Evolutionary conservation across 2,329 filamentous ascomycete species (phyloP), one percentile per base, ranked within the genome.

Genomic region (Pseudocercospora musae): DNA sequence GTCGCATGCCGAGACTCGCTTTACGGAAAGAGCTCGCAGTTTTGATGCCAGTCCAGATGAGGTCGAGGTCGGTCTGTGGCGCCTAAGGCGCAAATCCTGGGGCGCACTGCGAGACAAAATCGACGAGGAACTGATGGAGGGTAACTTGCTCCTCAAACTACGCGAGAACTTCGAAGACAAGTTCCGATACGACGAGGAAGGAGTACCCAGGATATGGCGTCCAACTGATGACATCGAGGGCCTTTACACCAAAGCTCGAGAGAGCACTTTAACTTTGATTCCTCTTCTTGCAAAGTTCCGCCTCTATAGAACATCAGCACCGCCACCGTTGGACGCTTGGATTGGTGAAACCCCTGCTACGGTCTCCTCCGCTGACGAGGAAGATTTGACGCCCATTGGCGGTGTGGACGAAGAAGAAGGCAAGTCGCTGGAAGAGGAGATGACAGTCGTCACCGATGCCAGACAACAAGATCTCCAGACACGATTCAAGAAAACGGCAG

Each of bases 91-190:
- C 67, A 98, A 98, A 82, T 95, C 91, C 65, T 99, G 95, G 95
- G 89, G 89, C 44, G 93, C 94, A 13, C 82, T 99, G 64, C 86
- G 91, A 50, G 89, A 92, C 63, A 95, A 91, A 81, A 90, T 99
- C 65, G 94, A 98, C 37, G 95, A 99, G 74, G 95, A 99, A 78
- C 91, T 97, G 74, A 96, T 96, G 87, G 95, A 98, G 79, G 94
- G 94, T 71, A 99, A 98, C 74, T 87, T 99, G 58, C 81, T 98
- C 33, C 83, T 98, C 69, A 99, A 99, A 81, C 85, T 99, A 57
- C 87, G 95, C 37, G 95, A 99, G 77, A 98, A 97, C 80, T 99
- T 99, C 69, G 95, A 99, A 78, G 95, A 99, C 80, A 97, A 96
- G 78, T 99, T 99, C 85, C 89, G 95, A 67, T 99, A 99, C 72